These are phyloP conservation scores for Cordyceps tenuipes DNA, from an alignment of 2,329 filamentous ascomycete species.

Conservation along the genomic window DNA sequence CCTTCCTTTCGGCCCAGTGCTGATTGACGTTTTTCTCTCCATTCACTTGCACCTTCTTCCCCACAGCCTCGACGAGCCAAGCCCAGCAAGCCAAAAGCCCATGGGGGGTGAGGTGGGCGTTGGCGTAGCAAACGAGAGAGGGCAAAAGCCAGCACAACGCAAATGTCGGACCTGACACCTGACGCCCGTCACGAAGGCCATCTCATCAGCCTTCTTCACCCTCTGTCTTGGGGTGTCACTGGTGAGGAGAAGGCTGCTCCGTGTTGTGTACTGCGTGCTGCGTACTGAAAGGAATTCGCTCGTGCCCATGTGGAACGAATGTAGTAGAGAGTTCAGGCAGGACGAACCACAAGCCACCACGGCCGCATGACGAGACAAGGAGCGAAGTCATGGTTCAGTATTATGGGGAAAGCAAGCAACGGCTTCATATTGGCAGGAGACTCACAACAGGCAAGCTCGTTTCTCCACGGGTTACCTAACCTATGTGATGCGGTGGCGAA, in stretches of 20 bases:
- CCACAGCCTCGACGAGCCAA: neutral
- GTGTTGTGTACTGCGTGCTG: neutral
- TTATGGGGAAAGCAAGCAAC: neutral
- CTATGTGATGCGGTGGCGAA: neutral
- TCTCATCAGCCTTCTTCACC: neutral
- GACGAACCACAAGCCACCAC: neutral
- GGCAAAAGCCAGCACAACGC: neutral
- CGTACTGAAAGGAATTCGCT: neutral
- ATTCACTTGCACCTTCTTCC: neutral
- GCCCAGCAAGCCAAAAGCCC: neutral
- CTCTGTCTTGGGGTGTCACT: neutral
- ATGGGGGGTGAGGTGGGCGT: neutral
- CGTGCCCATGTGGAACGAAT: neutral
- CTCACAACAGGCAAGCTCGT: neutral
- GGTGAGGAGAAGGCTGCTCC: neutral
- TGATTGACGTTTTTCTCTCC: neutral
- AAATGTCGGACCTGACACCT: neutral
- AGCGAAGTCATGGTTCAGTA: neutral
- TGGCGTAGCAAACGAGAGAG: slow-evolving; percentile 1
- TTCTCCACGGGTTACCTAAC: neutral
- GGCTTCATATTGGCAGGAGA: neutral
- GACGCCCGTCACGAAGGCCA: slow-evolving; percentile 1
- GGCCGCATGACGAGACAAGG: neutral
- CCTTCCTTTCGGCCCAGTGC: slow-evolving; percentile 2
- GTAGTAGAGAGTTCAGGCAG: neutral